Conservation (phyloP, 257 asterid species). For the Lithospermum erythrorhizon region DNA sequence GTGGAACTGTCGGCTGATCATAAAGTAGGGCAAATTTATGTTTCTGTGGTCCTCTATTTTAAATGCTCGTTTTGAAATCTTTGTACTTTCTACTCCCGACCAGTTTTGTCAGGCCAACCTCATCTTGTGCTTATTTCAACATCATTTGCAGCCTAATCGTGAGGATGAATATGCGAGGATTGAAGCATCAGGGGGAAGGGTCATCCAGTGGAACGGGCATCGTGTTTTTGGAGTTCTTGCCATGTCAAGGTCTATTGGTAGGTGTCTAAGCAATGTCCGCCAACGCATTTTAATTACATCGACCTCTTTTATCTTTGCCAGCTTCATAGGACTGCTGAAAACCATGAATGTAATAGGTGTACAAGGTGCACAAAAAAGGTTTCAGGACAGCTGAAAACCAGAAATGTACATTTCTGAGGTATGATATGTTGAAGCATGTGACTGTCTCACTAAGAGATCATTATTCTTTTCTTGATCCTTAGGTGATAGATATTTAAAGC, state of each 20-base stretch:
- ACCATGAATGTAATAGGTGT: background rate
- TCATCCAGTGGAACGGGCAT: conserved; percentile 83
- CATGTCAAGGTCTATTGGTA: conserved; percentile 88
- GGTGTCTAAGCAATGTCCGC: conserved; percentile 13
- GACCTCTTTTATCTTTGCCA: background rate
- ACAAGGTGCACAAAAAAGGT: too few species aligned
- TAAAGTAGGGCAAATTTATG: conserved; percentile 31
- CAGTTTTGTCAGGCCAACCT: background rate
- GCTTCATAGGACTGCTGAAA: background rate
- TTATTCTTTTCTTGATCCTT: conserved; percentile 2
- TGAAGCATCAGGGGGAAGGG: conserved; percentile 86
- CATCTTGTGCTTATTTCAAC: conserved; percentile 3
- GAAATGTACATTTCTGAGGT: background rate
- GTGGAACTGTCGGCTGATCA: conserved; percentile 61
- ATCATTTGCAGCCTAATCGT: conserved; percentile 48
- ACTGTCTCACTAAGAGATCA: background rate
- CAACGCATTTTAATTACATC: background rate
- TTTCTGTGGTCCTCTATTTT: conserved; percentile 1
- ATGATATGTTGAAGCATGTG: background rate
- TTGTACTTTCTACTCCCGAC: background rate
- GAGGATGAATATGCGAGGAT: conserved; percentile 82
- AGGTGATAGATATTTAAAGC: conserved; percentile 80
- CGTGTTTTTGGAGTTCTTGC: conserved; percentile 94
- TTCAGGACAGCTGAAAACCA: background rate
- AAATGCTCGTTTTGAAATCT: background rate